A percentile compares a stretch with the other conserved stretches of the same genome.
phyloP scores from a whole-genome alignment of 805 yeast genomes.

The Danielozyma ontarioensis region DNA sequence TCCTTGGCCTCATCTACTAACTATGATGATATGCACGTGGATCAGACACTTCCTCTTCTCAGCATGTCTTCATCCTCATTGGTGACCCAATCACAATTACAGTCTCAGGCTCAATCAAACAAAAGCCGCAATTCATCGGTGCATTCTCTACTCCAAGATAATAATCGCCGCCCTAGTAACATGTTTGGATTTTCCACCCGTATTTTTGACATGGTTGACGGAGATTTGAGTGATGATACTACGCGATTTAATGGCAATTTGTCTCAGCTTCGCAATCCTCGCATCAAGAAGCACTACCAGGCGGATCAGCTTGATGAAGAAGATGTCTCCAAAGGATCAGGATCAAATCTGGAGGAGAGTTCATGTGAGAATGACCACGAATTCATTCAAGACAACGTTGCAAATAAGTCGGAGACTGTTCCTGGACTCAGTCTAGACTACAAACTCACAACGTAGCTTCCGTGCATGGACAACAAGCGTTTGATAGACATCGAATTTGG shows the following conservation, averaged over 20 bases:
- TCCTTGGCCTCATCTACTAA: not conserved
- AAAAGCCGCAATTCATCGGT: conserved; percentile 19
- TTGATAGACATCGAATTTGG: too few relatives aligned
- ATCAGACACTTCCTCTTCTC: not conserved
- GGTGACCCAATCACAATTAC: too few relatives aligned
- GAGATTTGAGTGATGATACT: conserved; percentile 18
- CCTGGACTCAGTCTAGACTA: too few relatives aligned
- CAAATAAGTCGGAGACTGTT: too few relatives aligned
- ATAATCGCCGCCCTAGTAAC: conserved; percentile 13
- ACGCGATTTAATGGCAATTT: conserved; percentile 13
- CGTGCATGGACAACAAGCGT: too few relatives aligned
- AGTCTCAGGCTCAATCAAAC: not conserved
- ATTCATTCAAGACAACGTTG: too few relatives aligned
- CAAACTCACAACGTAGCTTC: too few relatives aligned
- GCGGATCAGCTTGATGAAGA: conserved; percentile 1
- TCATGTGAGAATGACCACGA: not conserved
- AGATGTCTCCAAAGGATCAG: too few relatives aligned
- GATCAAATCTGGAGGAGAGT: not conserved
- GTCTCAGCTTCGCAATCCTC: conserved; percentile 19
- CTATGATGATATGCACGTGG: not conserved
- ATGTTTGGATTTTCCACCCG: conserved; percentile 11
- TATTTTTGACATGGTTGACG: conserved; percentile 20
- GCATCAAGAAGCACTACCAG: conserved; percentile 24
- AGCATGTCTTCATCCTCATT: not conserved
- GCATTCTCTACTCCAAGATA: conserved; percentile 18